Evolutionary conservation across 305 asterid species (phyloP).

Genomic region (Fraxinus nigra): DNA sequence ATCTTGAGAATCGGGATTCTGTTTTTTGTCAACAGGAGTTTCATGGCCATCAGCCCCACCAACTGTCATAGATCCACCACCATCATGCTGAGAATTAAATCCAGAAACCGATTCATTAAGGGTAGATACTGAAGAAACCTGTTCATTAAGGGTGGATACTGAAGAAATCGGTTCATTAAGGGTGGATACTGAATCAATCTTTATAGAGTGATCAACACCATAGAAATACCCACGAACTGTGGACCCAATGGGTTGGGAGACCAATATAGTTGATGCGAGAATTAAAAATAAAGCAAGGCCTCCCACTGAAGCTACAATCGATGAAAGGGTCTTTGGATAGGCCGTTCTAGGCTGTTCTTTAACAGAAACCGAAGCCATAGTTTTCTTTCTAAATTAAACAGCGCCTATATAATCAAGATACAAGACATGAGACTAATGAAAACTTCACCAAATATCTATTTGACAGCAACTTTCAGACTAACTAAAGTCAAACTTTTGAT

Average conservation of each 20-base stretch:
- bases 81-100: conserved; percentile 24
- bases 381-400: conserved; percentile 27
- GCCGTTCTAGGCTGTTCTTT: conserved; percentile 40
- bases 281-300: conserved; percentile 64
- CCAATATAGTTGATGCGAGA: conserved; percentile 65
- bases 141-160: conserved; percentile 20
- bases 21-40: conserved; percentile 19
- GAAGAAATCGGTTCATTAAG: conserved; percentile 21
- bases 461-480: conserved; percentile 3
- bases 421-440: conserved; percentile 15
- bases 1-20: conserved; percentile 16
- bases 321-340: conserved; percentile 57
- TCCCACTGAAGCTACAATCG: conserved; percentile 59
- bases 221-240: conserved; percentile 55
- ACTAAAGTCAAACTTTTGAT: conserved; percentile 3
- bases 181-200: conserved; percentile 19
- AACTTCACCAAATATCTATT: conserved; percentile 8
- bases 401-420: conserved; percentile 23
- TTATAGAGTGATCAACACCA: conserved; percentile 33
- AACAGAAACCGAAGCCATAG: conserved; percentile 43
- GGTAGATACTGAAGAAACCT: conserved; percentile 21
- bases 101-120: conserved; percentile 24
- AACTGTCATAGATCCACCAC: conserved; percentile 19
- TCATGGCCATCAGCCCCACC: conserved; percentile 24
- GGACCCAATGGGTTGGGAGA: conserved; percentile 55